Evolutionary conservation across 768 basidiomycete species (phyloP), one percentile per base, ranked within the genome.

Genomic region (Hericium rajendrae): DNA sequence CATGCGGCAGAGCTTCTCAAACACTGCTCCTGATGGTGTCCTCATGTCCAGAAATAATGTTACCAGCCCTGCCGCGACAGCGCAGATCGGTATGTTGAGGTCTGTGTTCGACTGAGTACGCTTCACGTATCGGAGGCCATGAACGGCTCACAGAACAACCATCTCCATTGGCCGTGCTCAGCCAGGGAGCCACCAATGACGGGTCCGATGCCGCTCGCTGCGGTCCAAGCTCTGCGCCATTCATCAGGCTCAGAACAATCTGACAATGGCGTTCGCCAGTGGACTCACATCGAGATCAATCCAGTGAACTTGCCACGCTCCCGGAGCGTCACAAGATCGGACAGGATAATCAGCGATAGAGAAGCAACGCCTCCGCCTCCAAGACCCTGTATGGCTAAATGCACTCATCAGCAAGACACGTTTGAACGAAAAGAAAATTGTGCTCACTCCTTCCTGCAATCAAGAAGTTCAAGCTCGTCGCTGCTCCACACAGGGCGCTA

Each of bases 61-160:
- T 28, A 72, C 60, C 2, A 74, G 13, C 6, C 53, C 62, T 0
- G 62, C 68, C 2, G 65, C 62, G 6, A 75, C 22, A 13, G 62
- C 59, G 8, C 68, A 68, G 41, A 73, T 64, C 9, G 74, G 74
- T 18, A 75, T 57, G 53, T 77, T 77, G 57, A 77, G 66, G 54
- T 69, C 68, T 69, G 53, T 38, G n/a, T 54, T 57, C 53, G 40
- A 16, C 32, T 57, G 3, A 26, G 10, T 38, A 16, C 16, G 6
- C 16, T 6, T 26, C 0, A 11, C 16, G 26, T 26, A n/a, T 38
- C 24, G 57, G 53, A 3, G 28, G 1, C 24, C 26, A 18, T 15
- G 9, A 20, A 24, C 11, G 38, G 48, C 63, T 24, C 51, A 64
- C 61, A 65, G 37, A 62, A 63, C 9, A 63, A 18, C 53, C 60